A percentile compares a stretch with the other conserved stretches of the same genome.
Evolutionary conservation across 257 asterid genomes (phyloP).

Genomic region (Jasminum sambac): DNA sequence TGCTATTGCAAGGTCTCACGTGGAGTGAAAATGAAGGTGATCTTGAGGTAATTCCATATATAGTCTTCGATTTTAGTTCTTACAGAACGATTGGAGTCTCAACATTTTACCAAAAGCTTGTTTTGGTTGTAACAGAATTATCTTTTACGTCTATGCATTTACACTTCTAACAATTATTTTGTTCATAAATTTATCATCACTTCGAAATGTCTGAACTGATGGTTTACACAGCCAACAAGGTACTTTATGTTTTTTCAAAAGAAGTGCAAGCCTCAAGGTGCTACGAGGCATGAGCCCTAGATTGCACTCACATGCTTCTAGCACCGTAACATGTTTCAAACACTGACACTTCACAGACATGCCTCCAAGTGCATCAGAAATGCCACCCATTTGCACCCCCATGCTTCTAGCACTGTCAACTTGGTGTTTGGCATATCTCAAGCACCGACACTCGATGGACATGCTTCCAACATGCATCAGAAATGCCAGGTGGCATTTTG

Average conservation of each 20-base stretch:
- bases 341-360: no score
- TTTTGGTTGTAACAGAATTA: conserved; percentile 13
- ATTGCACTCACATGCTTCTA: not conserved
- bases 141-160: not conserved
- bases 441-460: no score
- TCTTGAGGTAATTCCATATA: conserved; percentile 67
- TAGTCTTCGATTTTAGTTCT: conserved; percentile 9
- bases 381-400: no score
- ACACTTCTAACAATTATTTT: not conserved
- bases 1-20: conserved; percentile 88
- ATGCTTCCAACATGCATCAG: no score
- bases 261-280: not conserved
- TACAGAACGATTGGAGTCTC: not conserved
- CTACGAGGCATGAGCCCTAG: not conserved
- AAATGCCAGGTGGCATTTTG: no score
- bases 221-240: not conserved
- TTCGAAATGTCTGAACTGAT: not conserved
- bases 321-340: no score
- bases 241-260: not conserved
- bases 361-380: no score
- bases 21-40: conserved; percentile 81
- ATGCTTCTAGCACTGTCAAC: no score
- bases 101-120: conserved; percentile 5
- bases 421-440: no score
- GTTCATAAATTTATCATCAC: not conserved